Evolutionary conservation across 2,329 filamentous ascomycete genomes (phyloP).

Genomic region (Acephala macrosclerotiorum): DNA sequence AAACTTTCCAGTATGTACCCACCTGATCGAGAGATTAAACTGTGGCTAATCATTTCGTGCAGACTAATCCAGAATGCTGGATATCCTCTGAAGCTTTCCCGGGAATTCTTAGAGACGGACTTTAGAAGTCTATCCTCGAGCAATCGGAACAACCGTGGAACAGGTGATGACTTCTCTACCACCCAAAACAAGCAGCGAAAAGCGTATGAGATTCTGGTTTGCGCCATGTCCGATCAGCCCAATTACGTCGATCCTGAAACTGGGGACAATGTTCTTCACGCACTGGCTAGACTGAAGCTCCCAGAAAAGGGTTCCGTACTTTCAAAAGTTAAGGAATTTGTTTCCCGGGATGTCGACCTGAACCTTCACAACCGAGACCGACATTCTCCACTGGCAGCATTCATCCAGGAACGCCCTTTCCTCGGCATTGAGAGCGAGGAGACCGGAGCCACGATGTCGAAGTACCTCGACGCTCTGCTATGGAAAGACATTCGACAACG

Average conservation of each 20-base stretch:
- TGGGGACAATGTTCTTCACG: conserved; percentile 23
- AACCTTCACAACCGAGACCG: conserved; percentile 14
- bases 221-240: conserved; percentile 13
- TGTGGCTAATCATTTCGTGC: neutral
- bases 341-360: conserved; percentile 19
- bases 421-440: conserved; percentile 13
- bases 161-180: neutral
- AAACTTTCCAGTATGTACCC: neutral
- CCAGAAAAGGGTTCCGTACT: conserved; percentile 13
- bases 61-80: neutral
- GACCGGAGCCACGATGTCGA: conserved; percentile 27
- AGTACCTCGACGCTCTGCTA: conserved; percentile 25
- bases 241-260: conserved; percentile 21
- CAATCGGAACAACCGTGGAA: neutral
- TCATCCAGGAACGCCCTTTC: conserved; percentile 14
- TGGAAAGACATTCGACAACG: conserved; percentile 20
- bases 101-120: neutral
- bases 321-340: conserved; percentile 11
- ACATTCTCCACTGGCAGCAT: conserved; percentile 11
- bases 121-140: neutral
- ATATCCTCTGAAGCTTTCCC: neutral
- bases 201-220: conserved; percentile 4
- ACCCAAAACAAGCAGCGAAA: conserved; percentile 8
- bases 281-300: conserved; percentile 17
- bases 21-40: neutral